phyloP scores from a whole-genome alignment of 805 yeast species.

The Zygosaccharomyces bisporus region DNA sequence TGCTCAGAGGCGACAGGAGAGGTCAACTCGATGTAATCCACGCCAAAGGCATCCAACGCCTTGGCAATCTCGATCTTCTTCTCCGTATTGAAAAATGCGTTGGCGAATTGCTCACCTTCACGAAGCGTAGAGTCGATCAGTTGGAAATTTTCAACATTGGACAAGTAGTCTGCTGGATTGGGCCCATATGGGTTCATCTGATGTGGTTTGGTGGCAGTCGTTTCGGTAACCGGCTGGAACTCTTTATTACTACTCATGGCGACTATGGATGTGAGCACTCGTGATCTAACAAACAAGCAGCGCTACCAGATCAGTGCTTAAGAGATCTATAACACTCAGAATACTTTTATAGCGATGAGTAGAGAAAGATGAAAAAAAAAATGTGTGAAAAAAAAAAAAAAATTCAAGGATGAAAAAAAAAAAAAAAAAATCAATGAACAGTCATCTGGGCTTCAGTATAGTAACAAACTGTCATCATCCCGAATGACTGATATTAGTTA shows the following conservation, averaged over 20 bases:
- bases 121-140: conserved; percentile 92
- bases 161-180: conserved; percentile 85
- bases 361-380: background rate
- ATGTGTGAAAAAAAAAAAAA: background rate
- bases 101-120: conserved; percentile 99
- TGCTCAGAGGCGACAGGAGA: conserved; percentile 98
- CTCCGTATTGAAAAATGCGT: conserved; percentile 91
- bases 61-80: conserved; percentile 95
- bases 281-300: background rate
- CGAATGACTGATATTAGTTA: conserved; percentile 5
- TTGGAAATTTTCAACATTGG: conserved; percentile 86
- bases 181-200: conserved; percentile 85
- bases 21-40: conserved; percentile 94
- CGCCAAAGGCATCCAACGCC: conserved; percentile 96
- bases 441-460: conserved; percentile 3
- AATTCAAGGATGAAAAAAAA: background rate
- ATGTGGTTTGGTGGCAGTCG: conserved; percentile 33
- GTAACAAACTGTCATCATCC: conserved; percentile 1
- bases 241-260: conserved; percentile 21
- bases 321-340: background rate
- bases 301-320: background rate
- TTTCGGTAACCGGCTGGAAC: conserved; percentile 46
- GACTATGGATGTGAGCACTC: background rate
- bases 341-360: background rate
- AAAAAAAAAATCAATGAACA: background rate